Conservation (phyloP, 139 green algal species). For the Haematococcus lacustris region DNA sequence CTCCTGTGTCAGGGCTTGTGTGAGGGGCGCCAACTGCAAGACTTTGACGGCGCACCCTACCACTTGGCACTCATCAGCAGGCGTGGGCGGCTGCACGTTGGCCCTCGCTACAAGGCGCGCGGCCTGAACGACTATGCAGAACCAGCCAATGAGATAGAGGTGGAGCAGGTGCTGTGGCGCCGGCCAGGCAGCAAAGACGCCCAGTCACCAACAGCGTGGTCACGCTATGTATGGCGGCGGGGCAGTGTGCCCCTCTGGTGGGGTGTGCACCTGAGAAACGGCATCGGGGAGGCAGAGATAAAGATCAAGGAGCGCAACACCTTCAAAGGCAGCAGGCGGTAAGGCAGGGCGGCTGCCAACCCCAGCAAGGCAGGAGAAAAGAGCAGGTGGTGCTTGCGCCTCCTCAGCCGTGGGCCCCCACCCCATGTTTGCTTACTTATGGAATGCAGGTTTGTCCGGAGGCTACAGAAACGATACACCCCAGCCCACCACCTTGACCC, state of each 20-base stretch:
- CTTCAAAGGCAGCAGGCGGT: conserved; percentile 69
- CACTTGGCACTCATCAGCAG: conserved; percentile 62
- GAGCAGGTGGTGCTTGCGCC: background rate
- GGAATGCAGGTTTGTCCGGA: conserved; percentile 61
- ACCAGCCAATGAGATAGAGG: conserved; percentile 97
- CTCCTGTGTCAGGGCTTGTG: conserved; percentile 74
- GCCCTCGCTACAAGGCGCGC: conserved; percentile 83
- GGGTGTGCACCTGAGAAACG: conserved; percentile 56
- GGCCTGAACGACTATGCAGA: conserved; percentile 81
- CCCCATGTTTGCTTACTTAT: background rate
- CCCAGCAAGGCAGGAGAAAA: background rate
- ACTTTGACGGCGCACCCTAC: conserved; percentile 52
- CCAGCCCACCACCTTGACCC: conserved; percentile 36
- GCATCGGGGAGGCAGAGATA: conserved; percentile 80
- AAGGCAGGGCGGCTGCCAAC: conserved; percentile 6
- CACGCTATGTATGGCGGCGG: conserved; percentile 72
- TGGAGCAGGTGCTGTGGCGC: conserved; percentile 76
- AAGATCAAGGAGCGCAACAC: conserved; percentile 66
- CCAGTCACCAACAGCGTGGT: too few species aligned
- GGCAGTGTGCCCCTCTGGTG: conserved; percentile 79
- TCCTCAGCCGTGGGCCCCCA: too few species aligned
- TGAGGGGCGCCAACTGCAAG: conserved; percentile 60
- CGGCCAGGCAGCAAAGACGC: too few species aligned
- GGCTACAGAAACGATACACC: conserved; percentile 66
- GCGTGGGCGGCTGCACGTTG: conserved; percentile 79